Conservation (phyloP, 805 yeast genomes). For the Brettanomyces anomalus region DNA sequence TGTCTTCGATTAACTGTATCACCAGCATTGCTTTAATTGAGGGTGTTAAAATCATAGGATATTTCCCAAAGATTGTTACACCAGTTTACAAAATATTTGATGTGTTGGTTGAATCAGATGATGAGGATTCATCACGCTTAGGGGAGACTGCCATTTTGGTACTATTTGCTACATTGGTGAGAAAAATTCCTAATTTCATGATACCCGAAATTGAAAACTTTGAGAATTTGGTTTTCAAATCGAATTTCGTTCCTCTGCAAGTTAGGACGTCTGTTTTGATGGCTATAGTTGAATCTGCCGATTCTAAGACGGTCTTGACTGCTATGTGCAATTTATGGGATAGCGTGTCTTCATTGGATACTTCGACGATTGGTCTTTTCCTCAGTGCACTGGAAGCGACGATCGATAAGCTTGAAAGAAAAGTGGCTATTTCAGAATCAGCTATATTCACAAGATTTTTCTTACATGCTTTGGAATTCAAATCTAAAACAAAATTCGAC, state of each 20-base stretch:
- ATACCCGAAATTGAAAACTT: constrained; percentile 58
- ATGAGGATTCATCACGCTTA: constrained; percentile 25
- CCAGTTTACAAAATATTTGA: constrained; percentile 58
- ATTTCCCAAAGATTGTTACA: constrained; percentile 76
- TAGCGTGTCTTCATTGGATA: constrained; percentile 26
- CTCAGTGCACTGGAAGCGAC: constrained; percentile 58
- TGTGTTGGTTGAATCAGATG: constrained; percentile 19
- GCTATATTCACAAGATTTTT: constrained; percentile 60
- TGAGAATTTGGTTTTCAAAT: constrained; percentile 46
- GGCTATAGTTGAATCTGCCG: constrained; percentile 57
- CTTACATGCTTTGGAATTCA: constrained; percentile 62
- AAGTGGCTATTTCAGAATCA: constrained; percentile 64
- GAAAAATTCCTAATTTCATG: constrained; percentile 80
- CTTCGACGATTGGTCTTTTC: constrained; percentile 56
- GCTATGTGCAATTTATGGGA: constrained; percentile 60
- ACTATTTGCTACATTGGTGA: constrained; percentile 64
- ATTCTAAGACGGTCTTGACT: constrained; percentile 50
- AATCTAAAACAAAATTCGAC: constrained; percentile 51
- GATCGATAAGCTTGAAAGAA: constrained; percentile 62
- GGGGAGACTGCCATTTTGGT: constrained; percentile 66
- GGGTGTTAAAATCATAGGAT: constrained; percentile 82
- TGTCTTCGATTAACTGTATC: constrained; percentile 67
- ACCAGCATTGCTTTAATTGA: constrained; percentile 60
- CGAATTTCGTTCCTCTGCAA: constrained; percentile 48
- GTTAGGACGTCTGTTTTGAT: constrained; percentile 56